Evolutionary conservation across 345 rosid genomes (phyloP).

Genomic region (Bruguiera sexangula): DNA sequence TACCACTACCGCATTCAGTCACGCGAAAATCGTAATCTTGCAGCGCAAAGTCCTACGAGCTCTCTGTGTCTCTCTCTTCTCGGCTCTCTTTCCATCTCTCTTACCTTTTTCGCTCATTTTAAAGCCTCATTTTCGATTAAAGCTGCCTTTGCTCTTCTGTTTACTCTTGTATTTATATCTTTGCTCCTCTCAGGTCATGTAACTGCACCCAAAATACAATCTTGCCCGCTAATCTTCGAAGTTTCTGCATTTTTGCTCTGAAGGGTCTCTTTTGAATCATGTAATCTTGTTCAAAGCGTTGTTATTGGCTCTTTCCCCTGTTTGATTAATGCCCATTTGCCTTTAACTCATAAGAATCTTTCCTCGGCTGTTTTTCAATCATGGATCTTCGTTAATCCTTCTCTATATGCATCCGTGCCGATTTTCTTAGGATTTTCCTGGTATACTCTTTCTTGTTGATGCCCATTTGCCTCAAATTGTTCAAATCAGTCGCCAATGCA

Average conservation of each 20-base stretch:
- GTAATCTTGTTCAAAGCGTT: conserved; percentile 32
- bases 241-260: conserved; percentile 9
- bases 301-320: conserved; percentile 12
- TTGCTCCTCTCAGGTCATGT: conserved; percentile 19
- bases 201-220: neutral
- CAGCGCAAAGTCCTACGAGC: conserved; percentile 8
- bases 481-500: conserved; percentile 20
- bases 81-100: conserved; percentile 3
- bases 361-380: conserved; percentile 12
- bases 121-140: conserved; percentile 3
- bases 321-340: conserved; percentile 32
- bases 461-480: conserved; percentile 36
- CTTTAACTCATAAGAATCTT: conserved; percentile 15
- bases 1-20: conserved; percentile 40
- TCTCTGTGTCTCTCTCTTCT: conserved; percentile 7
- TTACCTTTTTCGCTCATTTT: neutral
- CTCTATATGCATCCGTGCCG: neutral
- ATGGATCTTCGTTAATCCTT: conserved; percentile 43
- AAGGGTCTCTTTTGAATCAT: conserved; percentile 23
- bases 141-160: neutral
- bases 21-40: conserved; percentile 38
- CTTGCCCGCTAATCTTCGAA: conserved; percentile 2
- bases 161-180: neutral
- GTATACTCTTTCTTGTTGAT: conserved; percentile 7
- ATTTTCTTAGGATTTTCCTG: conserved; percentile 11